Evolutionary conservation across 2,329 filamentous ascomycete genomes (phyloP), one percentile per base, ranked within the genome.

Genomic region (Juglanconis sp.): DNA sequence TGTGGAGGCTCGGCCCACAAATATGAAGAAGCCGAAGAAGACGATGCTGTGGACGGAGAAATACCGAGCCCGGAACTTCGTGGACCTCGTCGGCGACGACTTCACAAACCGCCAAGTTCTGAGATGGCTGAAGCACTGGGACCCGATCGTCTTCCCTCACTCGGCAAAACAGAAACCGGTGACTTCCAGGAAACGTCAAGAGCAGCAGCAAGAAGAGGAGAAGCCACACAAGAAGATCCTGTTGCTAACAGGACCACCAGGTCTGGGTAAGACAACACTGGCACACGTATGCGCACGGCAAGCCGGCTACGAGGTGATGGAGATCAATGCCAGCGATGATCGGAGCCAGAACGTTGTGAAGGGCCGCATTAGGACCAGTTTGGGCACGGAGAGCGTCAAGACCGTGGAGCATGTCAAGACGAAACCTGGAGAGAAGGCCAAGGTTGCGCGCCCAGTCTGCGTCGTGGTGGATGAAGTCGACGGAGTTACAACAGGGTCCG

Each of bases 271-370:
- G 78, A 99, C 95, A 0, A 99, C 95, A 0, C 74, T 99, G 52
- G 95, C 95, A 1, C 95, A 99, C 74, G 95, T 99, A 0, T 98
- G 95, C 71, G 96, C 96, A 0, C 88, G 83, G 66, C 95, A 99
- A 74, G 95, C 95, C 5, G 95, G 95, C 0, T 99, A 99, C 68
- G 95, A 98, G 69, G 90, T 96, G 1, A 84, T 98, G 70, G 95
- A 99, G 72, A 96, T 99, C 75, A 99, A 99, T 68, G 95, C 96
- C 8, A 98, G 94, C 68, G 95, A 99, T 70, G 96, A 99, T 71
- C 84, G 95, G 68, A 96, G 92, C 70, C 83, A 85, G 35, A 87
- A 94, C 69, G 92, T 99, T 1, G 95, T 99, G 40, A 95, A 91
- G 71, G 92, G 91, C 6, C 85, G 92, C 15, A 97, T 99, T 65